phyloP scores from a whole-genome alignment of 495 filamentous ascomycete genomes.

The Evansstolkia leycettana region DNA sequence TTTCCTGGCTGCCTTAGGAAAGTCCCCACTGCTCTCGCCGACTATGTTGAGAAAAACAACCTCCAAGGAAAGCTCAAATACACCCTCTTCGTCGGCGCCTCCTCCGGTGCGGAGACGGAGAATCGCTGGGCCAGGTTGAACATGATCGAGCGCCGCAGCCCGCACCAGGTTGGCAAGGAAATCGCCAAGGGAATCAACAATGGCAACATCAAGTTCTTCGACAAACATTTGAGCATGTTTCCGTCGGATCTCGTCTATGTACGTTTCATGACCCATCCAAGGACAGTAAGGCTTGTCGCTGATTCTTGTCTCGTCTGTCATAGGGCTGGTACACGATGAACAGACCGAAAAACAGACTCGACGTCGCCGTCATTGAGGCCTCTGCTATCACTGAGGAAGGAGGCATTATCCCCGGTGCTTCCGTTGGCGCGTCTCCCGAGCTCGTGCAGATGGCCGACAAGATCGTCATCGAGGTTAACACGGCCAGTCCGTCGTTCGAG shows the following conservation, averaged over 20 bases:
- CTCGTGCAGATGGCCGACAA: conserved; percentile 84
- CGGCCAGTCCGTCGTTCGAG: conserved; percentile 70
- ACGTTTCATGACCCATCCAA: conserved; percentile 14
- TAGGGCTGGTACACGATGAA: conserved; percentile 74
- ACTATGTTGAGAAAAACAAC: conserved; percentile 82
- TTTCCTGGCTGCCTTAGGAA: conserved; percentile 41
- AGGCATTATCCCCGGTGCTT: conserved; percentile 79
- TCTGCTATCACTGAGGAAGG: conserved; percentile 87
- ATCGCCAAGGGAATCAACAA: conserved; percentile 87
- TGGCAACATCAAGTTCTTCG: conserved; percentile 83
- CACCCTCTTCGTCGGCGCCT: conserved; percentile 78
- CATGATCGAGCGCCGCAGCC: conserved; percentile 79
- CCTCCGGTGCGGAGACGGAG: conserved; percentile 81
- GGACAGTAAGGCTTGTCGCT: not conserved
- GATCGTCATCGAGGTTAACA: conserved; percentile 92
- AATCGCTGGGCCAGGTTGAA: conserved; percentile 76
- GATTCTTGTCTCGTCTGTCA: not conserved
- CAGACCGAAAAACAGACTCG: conserved; percentile 57
- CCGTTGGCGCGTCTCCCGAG: conserved; percentile 77
- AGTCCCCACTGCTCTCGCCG: conserved; percentile 71
- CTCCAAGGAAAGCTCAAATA: conserved; percentile 77
- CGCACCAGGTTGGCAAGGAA: conserved; percentile 85
- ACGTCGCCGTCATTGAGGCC: conserved; percentile 80
- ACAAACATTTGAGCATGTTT: conserved; percentile 89
- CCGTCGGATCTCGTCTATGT: conserved; percentile 77